Conservation (phyloP, 1,284 basidiomycete genomes). For the Cutaneotrichosporon cutaneum region DNA sequence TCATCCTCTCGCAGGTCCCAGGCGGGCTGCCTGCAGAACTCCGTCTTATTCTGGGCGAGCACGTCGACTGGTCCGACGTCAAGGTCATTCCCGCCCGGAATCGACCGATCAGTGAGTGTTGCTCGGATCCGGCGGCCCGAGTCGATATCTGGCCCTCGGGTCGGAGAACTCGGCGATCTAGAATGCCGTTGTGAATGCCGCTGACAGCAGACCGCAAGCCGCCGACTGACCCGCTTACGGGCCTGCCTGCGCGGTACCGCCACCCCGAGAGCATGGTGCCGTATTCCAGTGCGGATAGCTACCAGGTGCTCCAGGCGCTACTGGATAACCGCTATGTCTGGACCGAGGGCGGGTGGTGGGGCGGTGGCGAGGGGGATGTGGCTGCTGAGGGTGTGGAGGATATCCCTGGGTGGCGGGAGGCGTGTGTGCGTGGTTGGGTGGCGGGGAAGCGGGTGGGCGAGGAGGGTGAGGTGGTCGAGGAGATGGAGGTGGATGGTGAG, state of each 20-base stretch:
- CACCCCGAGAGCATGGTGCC: constrained; percentile 55
- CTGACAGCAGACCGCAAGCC: constrained; percentile 38
- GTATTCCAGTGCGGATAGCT: constrained; percentile 53
- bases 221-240: constrained; percentile 55
- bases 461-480: constrained; percentile 18
- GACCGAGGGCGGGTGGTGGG: constrained; percentile 38
- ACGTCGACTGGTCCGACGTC: constrained; percentile 54
- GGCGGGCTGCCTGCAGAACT: constrained; percentile 53
- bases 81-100: constrained; percentile 51
- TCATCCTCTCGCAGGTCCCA: constrained; percentile 52
- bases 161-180: background rate
- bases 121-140: background rate
- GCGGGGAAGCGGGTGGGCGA: constrained; percentile 27
- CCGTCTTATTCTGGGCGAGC: constrained; percentile 53
- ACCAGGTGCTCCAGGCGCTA: constrained; percentile 45
- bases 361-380: constrained; percentile 43
- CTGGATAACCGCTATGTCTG: constrained; percentile 38
- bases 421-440: constrained; percentile 37
- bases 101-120: constrained; percentile 47
- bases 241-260: constrained; percentile 54
- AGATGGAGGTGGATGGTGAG: constrained; percentile 15
- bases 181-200: too few relatives aligned
- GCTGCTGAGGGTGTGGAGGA: constrained; percentile 39
- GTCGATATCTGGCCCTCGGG: too few relatives aligned
- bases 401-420: constrained; percentile 40